Percentiles rank a stretch among this genome's conserved stretches.
These are phyloP conservation scores for Salix viminalis DNA, from an alignment of 345 rosid species.

Conservation along the genomic window DNA sequence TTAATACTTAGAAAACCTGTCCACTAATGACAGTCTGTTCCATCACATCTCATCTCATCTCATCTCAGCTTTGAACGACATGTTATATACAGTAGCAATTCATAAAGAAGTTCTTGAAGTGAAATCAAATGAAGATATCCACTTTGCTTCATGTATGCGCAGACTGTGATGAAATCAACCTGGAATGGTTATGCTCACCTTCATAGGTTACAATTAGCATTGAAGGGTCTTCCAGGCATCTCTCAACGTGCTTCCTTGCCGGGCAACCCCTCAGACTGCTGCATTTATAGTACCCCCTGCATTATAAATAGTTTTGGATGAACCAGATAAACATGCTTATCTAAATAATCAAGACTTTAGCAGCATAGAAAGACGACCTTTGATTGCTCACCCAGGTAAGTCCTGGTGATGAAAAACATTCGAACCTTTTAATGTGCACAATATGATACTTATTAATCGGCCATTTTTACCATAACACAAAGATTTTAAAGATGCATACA, in stretches of 20 bases:
- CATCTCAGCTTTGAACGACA: slow-evolving; percentile 8
- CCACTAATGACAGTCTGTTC: neutral
- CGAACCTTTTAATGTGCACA: neutral
- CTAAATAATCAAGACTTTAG: neutral
- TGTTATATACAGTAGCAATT: slow-evolving; percentile 4
- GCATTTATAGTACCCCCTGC: slow-evolving; percentile 84
- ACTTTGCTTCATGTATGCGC: slow-evolving; percentile 40
- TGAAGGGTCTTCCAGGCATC: slow-evolving; percentile 67
- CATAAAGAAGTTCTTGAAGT: slow-evolving; percentile 1
- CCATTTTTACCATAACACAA: neutral
- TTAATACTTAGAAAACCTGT: neutral
- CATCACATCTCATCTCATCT: neutral
- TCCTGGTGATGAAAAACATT: neutral
- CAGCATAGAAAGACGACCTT: neutral
- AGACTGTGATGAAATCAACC: slow-evolving; percentile 47
- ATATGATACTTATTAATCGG: neutral
- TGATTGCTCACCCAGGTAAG: neutral
- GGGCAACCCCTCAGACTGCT: slow-evolving; percentile 82
- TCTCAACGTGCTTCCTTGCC: slow-evolving; percentile 83
- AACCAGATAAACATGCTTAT: neutral
- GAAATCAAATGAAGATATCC: neutral
- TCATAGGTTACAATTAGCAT: slow-evolving; percentile 77
- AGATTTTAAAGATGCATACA: neutral
- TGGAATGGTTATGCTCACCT: slow-evolving; percentile 74
- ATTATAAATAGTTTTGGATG: neutral